A percentile compares a stretch with the other conserved stretches of the same genome.
phyloP scores from a whole-genome alignment of 352 stramenopile species.

The Phytophthora meadii region DNA sequence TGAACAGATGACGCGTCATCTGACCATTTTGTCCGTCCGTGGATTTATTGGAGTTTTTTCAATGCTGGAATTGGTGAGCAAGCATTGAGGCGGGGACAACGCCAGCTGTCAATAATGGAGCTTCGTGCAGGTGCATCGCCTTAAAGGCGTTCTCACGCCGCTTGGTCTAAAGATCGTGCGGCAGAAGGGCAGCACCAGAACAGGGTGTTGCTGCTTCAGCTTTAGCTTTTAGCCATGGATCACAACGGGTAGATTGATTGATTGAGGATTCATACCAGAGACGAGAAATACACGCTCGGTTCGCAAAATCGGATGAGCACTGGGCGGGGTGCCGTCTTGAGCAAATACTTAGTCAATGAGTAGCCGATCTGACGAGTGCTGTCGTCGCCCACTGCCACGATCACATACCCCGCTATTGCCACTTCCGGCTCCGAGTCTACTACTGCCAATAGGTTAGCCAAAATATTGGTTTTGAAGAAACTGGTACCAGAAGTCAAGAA shows the following conservation, averaged over 20 bases:
- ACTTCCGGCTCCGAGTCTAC: conserved; percentile 33
- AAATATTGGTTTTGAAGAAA: conserved; percentile 33
- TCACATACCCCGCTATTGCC: conserved; percentile 60
- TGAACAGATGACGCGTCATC: background rate
- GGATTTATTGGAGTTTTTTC: background rate
- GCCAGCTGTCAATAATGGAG: background rate
- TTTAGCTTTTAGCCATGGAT: conserved; percentile 9
- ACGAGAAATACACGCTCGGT: conserved; percentile 80
- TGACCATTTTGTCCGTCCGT: conserved; percentile 4
- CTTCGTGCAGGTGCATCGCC: background rate
- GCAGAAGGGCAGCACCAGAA: conserved; percentile 13
- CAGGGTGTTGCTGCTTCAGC: conserved; percentile 2
- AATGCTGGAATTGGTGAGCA: conserved; percentile 5
- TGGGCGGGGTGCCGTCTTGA: conserved; percentile 69
- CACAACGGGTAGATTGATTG: conserved; percentile 16
- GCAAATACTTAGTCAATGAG: conserved; percentile 66
- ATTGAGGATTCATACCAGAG: conserved; percentile 40
- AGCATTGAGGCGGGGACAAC: background rate
- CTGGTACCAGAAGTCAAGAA: conserved; percentile 28
- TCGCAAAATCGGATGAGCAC: conserved; percentile 81
- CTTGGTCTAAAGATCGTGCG: conserved; percentile 1
- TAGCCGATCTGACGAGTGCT: conserved; percentile 76
- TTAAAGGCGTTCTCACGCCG: background rate
- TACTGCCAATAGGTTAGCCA: conserved; percentile 28
- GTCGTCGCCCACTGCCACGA: conserved; percentile 77